Percentiles rank a stretch among this genome's conserved stretches.
Conservation (phyloP, 306 rosid species). For the Nissolia schottii region DNA sequence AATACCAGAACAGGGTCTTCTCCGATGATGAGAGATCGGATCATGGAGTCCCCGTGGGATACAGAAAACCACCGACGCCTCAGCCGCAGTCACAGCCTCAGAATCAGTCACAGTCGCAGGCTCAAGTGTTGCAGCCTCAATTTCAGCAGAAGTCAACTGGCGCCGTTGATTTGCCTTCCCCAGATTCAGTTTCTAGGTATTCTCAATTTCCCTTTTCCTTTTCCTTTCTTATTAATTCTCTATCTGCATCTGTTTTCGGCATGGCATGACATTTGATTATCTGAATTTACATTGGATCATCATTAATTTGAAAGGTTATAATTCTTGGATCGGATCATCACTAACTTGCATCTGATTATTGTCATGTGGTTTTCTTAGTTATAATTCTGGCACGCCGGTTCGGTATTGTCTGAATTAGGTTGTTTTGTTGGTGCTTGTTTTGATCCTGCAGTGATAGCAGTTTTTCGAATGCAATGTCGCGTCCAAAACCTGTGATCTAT, state of each 20-base stretch:
- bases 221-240: neutral
- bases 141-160: slow-evolving; percentile 67
- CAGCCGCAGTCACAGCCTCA: slow-evolving; percentile 43
- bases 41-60: slow-evolving; percentile 55
- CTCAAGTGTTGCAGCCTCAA: slow-evolving; percentile 33
- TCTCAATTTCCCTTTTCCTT: neutral
- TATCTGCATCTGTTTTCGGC: neutral
- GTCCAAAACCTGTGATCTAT: slow-evolving; percentile 60
- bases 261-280: neutral
- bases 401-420: slow-evolving; percentile 32
- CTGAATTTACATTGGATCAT: neutral
- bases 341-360: neutral
- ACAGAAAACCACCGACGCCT: slow-evolving; percentile 50
- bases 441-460: slow-evolving; percentile 70
- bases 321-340: too few species aligned
- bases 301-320: neutral
- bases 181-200: slow-evolving; percentile 96
- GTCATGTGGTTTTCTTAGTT: neutral
- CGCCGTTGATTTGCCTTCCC: slow-evolving; percentile 65
- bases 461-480: slow-evolving; percentile 58
- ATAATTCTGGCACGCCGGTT: neutral
- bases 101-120: slow-evolving; percentile 33
- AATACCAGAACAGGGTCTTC: slow-evolving; percentile 52
- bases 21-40: slow-evolving; percentile 96
- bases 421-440: slow-evolving; percentile 18